Evolutionary conservation across 2,329 filamentous ascomycete species (phyloP).

Genomic region (Neophaeococcomyces aloes): DNA sequence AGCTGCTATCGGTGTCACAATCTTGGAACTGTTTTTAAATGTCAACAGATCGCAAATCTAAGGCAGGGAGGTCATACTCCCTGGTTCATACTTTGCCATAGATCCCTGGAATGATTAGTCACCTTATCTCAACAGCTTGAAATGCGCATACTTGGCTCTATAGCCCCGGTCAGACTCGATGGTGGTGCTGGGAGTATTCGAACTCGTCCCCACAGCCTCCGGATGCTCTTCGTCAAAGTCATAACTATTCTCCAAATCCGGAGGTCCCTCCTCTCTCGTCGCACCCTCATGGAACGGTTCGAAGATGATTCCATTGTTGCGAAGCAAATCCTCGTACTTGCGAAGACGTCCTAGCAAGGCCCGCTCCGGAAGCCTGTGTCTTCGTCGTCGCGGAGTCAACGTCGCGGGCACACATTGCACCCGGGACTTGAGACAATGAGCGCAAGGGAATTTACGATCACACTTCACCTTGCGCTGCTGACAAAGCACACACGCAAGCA

Average conservation of each 20-base stretch:
- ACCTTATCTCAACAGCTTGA: slow-evolving; percentile 10
- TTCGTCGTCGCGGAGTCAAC: slow-evolving; percentile 45
- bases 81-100: slow-evolving; percentile 39
- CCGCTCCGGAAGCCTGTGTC: slow-evolving; percentile 55
- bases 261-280: slow-evolving; percentile 15
- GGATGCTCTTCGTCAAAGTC: slow-evolving; percentile 22
- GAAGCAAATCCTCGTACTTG: slow-evolving; percentile 56
- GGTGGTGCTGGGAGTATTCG: slow-evolving; percentile 18
- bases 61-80: slow-evolving; percentile 25
- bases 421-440: slow-evolving; percentile 54
- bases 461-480: slow-evolving; percentile 68
- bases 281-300: slow-evolving; percentile 47
- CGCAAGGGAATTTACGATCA: slow-evolving; percentile 61
- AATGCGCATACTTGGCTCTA: slow-evolving; percentile 25
- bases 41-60: slow-evolving; percentile 16
- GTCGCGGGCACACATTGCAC: slow-evolving; percentile 44
- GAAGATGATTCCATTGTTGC: slow-evolving; percentile 57
- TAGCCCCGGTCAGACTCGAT: slow-evolving; percentile 23
- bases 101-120: slow-evolving; percentile 29
- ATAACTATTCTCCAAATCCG: slow-evolving; percentile 14
- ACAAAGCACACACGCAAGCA: slow-evolving; percentile 56
- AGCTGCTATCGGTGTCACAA: slow-evolving; percentile 25
- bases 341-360: slow-evolving; percentile 59
- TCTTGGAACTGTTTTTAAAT: slow-evolving; percentile 20
- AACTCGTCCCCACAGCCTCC: slow-evolving; percentile 16